Percentiles rank a stretch among this genome's conserved stretches.
These are phyloP conservation scores for Linum usitatissimum DNA, from an alignment of 345 rosid species.

Conservation along the genomic window DNA sequence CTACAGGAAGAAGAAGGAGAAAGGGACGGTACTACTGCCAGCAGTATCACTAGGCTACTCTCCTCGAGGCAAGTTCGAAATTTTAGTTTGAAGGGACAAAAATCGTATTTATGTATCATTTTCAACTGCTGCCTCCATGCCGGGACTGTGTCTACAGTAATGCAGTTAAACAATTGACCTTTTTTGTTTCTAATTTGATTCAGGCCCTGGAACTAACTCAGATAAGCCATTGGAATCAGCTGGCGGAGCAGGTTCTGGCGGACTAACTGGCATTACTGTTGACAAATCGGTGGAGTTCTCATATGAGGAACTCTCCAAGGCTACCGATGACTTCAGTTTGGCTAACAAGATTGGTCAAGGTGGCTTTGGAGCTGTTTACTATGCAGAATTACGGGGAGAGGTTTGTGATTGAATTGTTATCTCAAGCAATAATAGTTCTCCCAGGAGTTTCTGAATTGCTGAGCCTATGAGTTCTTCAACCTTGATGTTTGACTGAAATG, in stretches of 20 bases:
- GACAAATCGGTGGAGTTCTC: constrained; percentile 10
- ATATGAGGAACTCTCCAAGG: constrained; percentile 6
- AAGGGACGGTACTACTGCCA: constrained; percentile 12
- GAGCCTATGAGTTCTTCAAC: neutral
- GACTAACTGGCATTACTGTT: constrained; percentile 7
- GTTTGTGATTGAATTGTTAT: neutral
- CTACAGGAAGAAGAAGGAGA: constrained; percentile 21
- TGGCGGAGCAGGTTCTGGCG: constrained; percentile 10
- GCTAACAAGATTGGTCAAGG: constrained; percentile 11
- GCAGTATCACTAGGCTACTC: constrained; percentile 18
- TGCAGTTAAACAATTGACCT: neutral
- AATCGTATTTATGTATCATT: neutral
- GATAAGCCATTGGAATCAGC: constrained; percentile 18
- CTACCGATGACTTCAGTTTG: constrained; percentile 10
- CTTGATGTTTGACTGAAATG: neutral
- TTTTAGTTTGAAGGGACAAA: neutral
- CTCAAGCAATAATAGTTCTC: neutral
- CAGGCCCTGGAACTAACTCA: constrained; percentile 13
- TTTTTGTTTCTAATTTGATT: neutral
- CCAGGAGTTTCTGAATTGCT: neutral
- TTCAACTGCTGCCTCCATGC: neutral
- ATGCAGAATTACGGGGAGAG: constrained; percentile 9
- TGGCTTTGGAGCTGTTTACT: constrained; percentile 12
- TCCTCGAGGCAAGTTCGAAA: constrained; percentile 19
- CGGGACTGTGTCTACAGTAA: too few species aligned